Conservation (phyloP, 2,329 filamentous ascomycete species). For the Grosmannia serpens region DNA sequence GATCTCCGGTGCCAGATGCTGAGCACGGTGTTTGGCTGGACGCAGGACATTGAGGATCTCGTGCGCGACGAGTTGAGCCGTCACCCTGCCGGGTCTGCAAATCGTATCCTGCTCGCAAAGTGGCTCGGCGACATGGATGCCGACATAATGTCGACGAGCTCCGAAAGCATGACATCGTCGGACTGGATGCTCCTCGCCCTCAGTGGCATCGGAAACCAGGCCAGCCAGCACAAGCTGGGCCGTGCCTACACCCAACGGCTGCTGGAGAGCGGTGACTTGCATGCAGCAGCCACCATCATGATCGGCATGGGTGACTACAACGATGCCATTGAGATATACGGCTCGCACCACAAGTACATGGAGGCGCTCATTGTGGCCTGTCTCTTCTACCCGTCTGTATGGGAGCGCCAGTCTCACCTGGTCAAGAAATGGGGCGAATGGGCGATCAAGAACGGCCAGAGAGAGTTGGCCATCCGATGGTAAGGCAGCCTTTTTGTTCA, state of each 20-base stretch:
- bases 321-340: constrained; percentile 92
- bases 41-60: constrained; percentile 68
- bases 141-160: constrained; percentile 68
- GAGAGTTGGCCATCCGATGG: constrained; percentile 82
- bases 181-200: constrained; percentile 97
- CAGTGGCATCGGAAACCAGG: constrained; percentile 68
- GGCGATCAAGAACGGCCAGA: constrained; percentile 75
- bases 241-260: constrained; percentile 84
- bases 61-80: constrained; percentile 74
- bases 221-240: constrained; percentile 80
- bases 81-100: constrained; percentile 62
- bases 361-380: constrained; percentile 86
- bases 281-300: constrained; percentile 85
- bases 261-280: constrained; percentile 78
- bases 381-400: constrained; percentile 70
- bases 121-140: constrained; percentile 83
- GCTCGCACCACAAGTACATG: constrained; percentile 83
- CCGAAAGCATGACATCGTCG: constrained; percentile 79
- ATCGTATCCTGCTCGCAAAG: constrained; percentile 72
- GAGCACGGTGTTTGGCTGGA: constrained; percentile 89
- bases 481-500: constrained; percentile 16
- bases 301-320: constrained; percentile 86
- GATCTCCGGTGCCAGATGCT: constrained; percentile 86
- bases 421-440: constrained; percentile 92
- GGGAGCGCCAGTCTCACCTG: constrained; percentile 80